Base-by-base conservation (phyloP, 768 basidiomycete species). In the Trametes cubensis region DNA sequence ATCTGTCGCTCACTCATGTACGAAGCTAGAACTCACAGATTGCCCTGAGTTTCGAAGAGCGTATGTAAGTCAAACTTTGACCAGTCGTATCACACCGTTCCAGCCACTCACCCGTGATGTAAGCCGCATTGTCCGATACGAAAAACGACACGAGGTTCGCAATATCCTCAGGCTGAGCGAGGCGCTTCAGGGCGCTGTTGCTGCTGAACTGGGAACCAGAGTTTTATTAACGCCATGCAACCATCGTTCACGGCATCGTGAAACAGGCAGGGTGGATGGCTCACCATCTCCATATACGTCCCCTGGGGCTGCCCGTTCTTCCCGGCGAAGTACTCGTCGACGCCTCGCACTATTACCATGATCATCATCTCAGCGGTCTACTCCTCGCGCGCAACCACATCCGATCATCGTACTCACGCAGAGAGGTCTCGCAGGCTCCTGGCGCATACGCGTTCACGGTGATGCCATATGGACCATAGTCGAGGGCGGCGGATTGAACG, bases 91-190 rank as follows among this genome's bases (percentile, higher is more conserved):
- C n/a, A 28, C 7, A 30, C 7, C 5, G 10, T n/a, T 0, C 18
- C 18, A 28, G 6, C 42, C 26, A 57, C 63, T 50, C 20, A 66
- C 73, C 74, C 0, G 74, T 74, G n/a, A 74, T 67, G 60, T 70
- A 75, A 26, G 66, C 55, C 11, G 69, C 69, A 15, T 73, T 66
- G 30, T 70, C 69, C 1, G 73, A 73, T 13, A 67, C 67, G 18
- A 74, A 63, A 60, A 67, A 75, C 14, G 73, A 69, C 3, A 72
- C 74, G 8, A 75, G 63, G n/a, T 60, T 66, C n/a, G 73, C 72
- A 41, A 75, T 67, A 51, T 75, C 73, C 23, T 71, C 71, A 0
- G 74, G 74, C 45, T 60, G 39, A 13, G 70, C 72, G 40, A 67
- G 65, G 5, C 68, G 66, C 5, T 66, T 63, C 6, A 70, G 67